Evolutionary conservation across 2,329 filamentous ascomycete species (phyloP).

Genomic region (Stagonosporopsis rhizophila): DNA sequence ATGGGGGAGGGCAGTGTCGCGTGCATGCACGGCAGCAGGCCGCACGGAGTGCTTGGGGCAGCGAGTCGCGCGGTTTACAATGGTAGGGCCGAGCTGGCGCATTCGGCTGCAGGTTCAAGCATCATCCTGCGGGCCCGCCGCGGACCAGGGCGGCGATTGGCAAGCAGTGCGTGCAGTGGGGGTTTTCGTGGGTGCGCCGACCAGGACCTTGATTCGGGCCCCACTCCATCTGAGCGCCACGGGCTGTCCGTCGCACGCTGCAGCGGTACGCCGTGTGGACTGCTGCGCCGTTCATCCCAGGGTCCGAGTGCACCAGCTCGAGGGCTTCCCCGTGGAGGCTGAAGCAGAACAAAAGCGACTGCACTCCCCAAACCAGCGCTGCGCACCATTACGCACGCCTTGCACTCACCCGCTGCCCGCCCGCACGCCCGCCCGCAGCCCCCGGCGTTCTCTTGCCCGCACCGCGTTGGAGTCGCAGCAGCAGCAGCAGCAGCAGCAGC

Average conservation of each 20-base stretch:
- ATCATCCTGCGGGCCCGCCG: conserved; percentile 16
- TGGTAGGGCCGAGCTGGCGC: conserved; percentile 21
- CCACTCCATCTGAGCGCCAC: conserved; percentile 22
- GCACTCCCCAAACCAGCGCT: conserved; percentile 7
- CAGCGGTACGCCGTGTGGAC: conserved; percentile 28
- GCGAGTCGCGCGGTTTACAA: conserved; percentile 14
- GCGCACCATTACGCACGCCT: conserved; percentile 6
- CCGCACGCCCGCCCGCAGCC: background rate
- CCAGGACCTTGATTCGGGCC: conserved; percentile 14
- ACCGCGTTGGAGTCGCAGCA: conserved; percentile 2
- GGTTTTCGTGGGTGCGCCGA: conserved; percentile 31
- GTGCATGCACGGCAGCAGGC: too few relatives aligned
- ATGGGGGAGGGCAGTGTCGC: background rate
- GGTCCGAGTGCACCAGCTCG: conserved; percentile 17
- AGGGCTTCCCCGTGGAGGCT: conserved; percentile 28
- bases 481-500: too few relatives aligned
- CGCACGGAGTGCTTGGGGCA: too few relatives aligned
- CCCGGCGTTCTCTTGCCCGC: too few relatives aligned
- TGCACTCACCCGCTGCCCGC: background rate
- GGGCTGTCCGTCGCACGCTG: conserved; percentile 34
- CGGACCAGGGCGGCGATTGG: conserved; percentile 25
- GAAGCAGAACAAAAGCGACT: conserved; percentile 15
- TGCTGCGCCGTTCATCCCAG: conserved; percentile 35
- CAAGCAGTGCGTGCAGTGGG: conserved; percentile 21
- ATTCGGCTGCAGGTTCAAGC: conserved; percentile 24